Conservation (phyloP, 2,329 filamentous ascomycete species). For the Ophiostoma populinum region DNA sequence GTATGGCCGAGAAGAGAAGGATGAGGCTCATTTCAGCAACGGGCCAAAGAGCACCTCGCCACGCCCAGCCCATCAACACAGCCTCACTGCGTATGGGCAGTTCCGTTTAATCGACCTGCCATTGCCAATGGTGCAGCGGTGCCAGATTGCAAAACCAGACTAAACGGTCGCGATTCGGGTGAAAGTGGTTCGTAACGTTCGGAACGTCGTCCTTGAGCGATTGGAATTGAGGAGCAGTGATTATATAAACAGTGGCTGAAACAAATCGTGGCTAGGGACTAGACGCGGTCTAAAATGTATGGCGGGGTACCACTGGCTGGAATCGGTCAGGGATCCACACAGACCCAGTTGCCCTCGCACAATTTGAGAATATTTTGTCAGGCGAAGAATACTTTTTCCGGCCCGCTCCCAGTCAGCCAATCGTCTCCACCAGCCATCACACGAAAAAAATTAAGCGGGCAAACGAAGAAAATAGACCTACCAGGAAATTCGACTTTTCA, state of each 20-base stretch:
- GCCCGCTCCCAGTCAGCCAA: slow-evolving; percentile 3
- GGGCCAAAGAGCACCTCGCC: too few relatives aligned
- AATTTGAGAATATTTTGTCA: slow-evolving; percentile 9
- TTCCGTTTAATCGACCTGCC: too few relatives aligned
- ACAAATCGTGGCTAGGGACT: slow-evolving; percentile 5
- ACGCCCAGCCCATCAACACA: too few relatives aligned
- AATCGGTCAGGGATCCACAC: background rate
- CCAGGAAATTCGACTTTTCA: slow-evolving; percentile 5
- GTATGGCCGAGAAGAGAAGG: too few relatives aligned
- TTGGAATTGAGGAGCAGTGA: too few relatives aligned
- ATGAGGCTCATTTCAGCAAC: too few relatives aligned
- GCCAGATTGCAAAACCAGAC: background rate
- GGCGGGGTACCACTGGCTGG: background rate
- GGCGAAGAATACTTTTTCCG: slow-evolving; percentile 7
- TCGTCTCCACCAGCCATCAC: slow-evolving; percentile 11
- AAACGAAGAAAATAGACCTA: slow-evolving; percentile 8
- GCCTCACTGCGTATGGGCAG: too few relatives aligned
- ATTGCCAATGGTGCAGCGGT: background rate
- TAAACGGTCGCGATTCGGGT: too few relatives aligned
- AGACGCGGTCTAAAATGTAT: background rate
- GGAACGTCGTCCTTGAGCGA: too few relatives aligned
- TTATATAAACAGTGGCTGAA: too few relatives aligned
- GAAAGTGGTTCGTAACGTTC: too few relatives aligned
- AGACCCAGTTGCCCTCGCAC: slow-evolving; percentile 11
- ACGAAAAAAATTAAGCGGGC: slow-evolving; percentile 10